Percentiles rank a stretch among this genome's conserved stretches.
These are phyloP conservation scores for Nitzschia sp. DNA, from an alignment of 108 stramenopile genomes.

Conservation along the genomic window DNA sequence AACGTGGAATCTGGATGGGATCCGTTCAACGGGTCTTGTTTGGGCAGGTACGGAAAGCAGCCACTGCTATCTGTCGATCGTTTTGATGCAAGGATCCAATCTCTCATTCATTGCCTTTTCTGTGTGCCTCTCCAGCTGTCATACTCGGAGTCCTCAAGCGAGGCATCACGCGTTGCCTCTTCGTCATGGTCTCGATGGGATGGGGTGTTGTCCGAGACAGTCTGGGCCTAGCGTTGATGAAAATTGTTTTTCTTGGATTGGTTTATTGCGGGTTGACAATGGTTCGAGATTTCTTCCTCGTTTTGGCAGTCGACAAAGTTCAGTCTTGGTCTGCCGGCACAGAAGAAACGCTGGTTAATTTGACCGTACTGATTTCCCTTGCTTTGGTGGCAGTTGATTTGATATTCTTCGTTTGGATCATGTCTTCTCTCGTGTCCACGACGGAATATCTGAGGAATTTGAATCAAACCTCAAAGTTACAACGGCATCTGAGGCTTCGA, in stretches of 20 bases:
- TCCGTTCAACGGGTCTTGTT: slow-evolving; percentile 46
- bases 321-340: slow-evolving; percentile 39
- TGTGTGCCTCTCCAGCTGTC: slow-evolving; percentile 34
- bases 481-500: slow-evolving; percentile 62
- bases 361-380: slow-evolving; percentile 50
- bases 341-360: slow-evolving; percentile 62
- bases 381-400: slow-evolving; percentile 47
- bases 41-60: slow-evolving; percentile 49
- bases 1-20: slow-evolving; percentile 74
- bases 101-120: neutral
- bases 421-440: slow-evolving; percentile 61
- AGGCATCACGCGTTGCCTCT: slow-evolving; percentile 61
- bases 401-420: slow-evolving; percentile 75
- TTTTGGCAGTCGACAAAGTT: slow-evolving; percentile 63
- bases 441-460: slow-evolving; percentile 74
- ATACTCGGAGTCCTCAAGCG: slow-evolving; percentile 65
- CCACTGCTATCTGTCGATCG: neutral
- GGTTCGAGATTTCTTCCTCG: slow-evolving; percentile 61
- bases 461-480: slow-evolving; percentile 73
- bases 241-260: slow-evolving; percentile 62
- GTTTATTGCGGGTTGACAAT: slow-evolving; percentile 55
- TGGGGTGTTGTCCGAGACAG: slow-evolving; percentile 77
- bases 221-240: slow-evolving; percentile 55
- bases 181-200: slow-evolving; percentile 79
- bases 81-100: no score